Conservation (phyloP, 805 yeast species). For the Isabelozyma gotoi region DNA sequence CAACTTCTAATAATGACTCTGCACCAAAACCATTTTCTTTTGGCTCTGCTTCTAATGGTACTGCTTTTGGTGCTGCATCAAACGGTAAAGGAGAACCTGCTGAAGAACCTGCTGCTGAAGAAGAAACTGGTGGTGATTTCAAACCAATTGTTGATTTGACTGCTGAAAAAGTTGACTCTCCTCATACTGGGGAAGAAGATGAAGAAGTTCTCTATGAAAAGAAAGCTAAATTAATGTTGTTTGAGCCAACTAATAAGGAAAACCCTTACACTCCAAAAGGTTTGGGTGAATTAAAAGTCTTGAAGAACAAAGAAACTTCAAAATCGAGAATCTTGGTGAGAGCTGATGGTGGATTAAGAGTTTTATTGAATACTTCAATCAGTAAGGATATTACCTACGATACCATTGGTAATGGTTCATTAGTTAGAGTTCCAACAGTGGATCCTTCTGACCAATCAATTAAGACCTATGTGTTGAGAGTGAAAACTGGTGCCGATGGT, state of each 20-base stretch:
- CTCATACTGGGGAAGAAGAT: conserved; percentile 80
- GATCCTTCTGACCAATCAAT: conserved; percentile 51
- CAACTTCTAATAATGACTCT: not conserved
- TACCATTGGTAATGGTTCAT: conserved; percentile 61
- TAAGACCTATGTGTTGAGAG: conserved; percentile 68
- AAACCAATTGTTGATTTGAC: conserved; percentile 31
- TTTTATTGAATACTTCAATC: conserved; percentile 67
- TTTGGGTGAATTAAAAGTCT: conserved; percentile 76
- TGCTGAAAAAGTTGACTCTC: conserved; percentile 46
- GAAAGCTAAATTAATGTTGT: conserved; percentile 69
- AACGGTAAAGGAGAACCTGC: not conserved
- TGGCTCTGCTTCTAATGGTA: not conserved
- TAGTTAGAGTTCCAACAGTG: conserved; percentile 67
- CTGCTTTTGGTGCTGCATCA: not conserved
- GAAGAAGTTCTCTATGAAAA: conserved; percentile 66
- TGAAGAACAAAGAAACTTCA: conserved; percentile 57
- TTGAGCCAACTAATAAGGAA: conserved; percentile 48
- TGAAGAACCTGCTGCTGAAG: conserved; percentile 38
- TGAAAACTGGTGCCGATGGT: conserved; percentile 75
- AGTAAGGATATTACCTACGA: conserved; percentile 59
- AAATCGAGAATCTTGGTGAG: conserved; percentile 76
- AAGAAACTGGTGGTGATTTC: conserved; percentile 50
- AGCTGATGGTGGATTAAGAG: conserved; percentile 85
- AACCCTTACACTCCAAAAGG: conserved; percentile 65
- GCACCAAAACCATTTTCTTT: conserved; percentile 3